Evolutionary conservation across 1,139 yeast species (phyloP).

Genomic region (Candida tropicalis): DNA sequence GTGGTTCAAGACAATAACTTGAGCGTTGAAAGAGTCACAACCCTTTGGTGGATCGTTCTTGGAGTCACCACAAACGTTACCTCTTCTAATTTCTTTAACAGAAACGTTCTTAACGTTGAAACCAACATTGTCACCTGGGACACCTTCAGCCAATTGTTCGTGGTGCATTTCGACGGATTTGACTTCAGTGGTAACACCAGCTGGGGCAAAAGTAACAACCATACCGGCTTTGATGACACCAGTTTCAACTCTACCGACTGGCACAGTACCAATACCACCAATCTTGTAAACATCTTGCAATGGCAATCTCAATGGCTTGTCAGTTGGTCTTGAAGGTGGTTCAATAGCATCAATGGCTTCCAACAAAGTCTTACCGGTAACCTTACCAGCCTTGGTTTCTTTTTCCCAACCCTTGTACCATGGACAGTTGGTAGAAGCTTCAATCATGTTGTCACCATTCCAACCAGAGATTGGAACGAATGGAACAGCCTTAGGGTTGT

Average conservation of each 20-base stretch:
- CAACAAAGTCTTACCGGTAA: constrained; percentile 83
- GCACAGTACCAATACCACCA: constrained; percentile 93
- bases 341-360: constrained; percentile 88
- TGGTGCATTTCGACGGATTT: constrained; percentile 95
- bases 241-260: constrained; percentile 94
- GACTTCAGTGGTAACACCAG: constrained; percentile 91
- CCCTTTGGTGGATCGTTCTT: constrained; percentile 92
- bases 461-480: constrained; percentile 93
- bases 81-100: constrained; percentile 93
- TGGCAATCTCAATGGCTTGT: constrained; percentile 90
- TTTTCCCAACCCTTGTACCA: constrained; percentile 93
- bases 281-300: constrained; percentile 92
- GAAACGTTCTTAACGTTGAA: constrained; percentile 95
- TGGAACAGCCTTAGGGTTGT: constrained; percentile 90
- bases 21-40: constrained; percentile 83
- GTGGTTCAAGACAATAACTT: constrained; percentile 88
- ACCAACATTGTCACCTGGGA: constrained; percentile 95
- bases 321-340: constrained; percentile 84
- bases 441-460: constrained; percentile 95
- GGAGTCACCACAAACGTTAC: constrained; percentile 95
- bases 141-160: constrained; percentile 83
- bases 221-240: constrained; percentile 91
- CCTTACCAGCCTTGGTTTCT: constrained; percentile 80
- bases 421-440: constrained; percentile 77
- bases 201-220: constrained; percentile 90